A percentile compares a stretch with the other conserved stretches of the same genome.
Evolutionary conservation across 306 rosid genomes (phyloP).

Genomic region (Arachis stenosperma): DNA sequence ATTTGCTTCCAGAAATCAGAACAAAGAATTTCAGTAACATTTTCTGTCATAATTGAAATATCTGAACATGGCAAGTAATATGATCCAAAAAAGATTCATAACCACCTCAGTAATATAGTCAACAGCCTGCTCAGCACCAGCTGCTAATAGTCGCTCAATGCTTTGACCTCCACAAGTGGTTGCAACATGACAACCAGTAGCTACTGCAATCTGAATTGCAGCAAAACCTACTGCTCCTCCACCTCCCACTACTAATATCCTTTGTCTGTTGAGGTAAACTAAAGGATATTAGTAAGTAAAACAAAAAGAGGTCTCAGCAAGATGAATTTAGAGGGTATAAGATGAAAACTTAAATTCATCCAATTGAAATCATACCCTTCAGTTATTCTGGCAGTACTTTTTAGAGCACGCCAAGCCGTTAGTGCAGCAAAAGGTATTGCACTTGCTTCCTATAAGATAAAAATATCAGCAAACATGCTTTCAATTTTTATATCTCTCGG

Average conservation of each 20-base stretch:
- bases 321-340: slow-evolving; percentile 24
- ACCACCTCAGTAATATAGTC: slow-evolving; percentile 87
- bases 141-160: slow-evolving; percentile 63
- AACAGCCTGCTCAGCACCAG: slow-evolving; percentile 92
- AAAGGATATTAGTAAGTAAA: slow-evolving; percentile 39
- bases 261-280: slow-evolving; percentile 63
- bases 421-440: slow-evolving; percentile 96
- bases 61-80: slow-evolving; percentile 21
- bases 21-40: slow-evolving; percentile 13
- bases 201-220: slow-evolving; percentile 89
- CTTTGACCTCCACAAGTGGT: slow-evolving; percentile 89
- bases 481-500: slow-evolving; percentile 21
- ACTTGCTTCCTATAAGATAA: slow-evolving; percentile 73
- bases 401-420: slow-evolving; percentile 98
- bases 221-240: slow-evolving; percentile 97
- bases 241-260: slow-evolving; percentile 87
- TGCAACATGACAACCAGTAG: slow-evolving; percentile 75
- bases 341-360: slow-evolving; percentile 14
- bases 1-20: slow-evolving; percentile 25
- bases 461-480: slow-evolving; percentile 8
- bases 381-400: slow-evolving; percentile 82
- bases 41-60: slow-evolving; percentile 24
- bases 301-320: slow-evolving; percentile 24
- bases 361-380: slow-evolving; percentile 69
- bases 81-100: slow-evolving; percentile 37